Evolutionary conservation across 2,329 filamentous ascomycete species (phyloP), one percentile per base, ranked within the genome.

Genomic region (Keithomyces neogunnii): DNA sequence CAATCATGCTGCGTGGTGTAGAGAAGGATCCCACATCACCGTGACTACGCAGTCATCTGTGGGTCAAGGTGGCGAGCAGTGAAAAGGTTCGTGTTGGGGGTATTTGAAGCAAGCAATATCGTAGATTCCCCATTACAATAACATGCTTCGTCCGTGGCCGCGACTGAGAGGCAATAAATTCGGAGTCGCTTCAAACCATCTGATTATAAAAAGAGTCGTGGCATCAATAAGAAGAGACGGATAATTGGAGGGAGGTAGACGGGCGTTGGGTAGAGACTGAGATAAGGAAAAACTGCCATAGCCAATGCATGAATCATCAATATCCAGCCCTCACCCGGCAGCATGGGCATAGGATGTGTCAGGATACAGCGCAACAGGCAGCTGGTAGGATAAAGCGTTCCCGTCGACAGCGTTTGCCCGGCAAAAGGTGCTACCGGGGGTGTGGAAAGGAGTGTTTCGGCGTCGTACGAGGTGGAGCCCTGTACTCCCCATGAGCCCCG

Each of bases 191-290:
- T 43, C 39, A 19, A 33, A 45, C 44, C 40, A 26, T 45, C 19
- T 11, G 40, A 26, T 40, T 33, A 45, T 26, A 49, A 42, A 31
- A 54, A 51, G 54, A 56, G 51, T 46, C 42, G 30, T 49, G 40
- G 28, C 40, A 44, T 44, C 29, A 30, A 30, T 26, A 38, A 42
- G 43, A 49, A 52, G 47, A 30, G 36, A 49, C 30, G 28, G 47
- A 39, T 36, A 45, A 53, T 40, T 51, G 45, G 52, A 56, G 56
- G 53, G 50, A 55, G 57, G 50, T 56, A 57, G 59, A 59, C 54
- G 57, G 19, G 52, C 56, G 57, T 53, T 55, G 56, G 59, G 61
- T 59, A 60, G 61, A 58, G 59, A 61, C 59, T 60, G 58, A 58
- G 43, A 52, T 32, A 45, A 52, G 39, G 44, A 50, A 11, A 9